Conservation (phyloP, 192 early-diverging fungal species). For the Coemansia sp. region DNA sequence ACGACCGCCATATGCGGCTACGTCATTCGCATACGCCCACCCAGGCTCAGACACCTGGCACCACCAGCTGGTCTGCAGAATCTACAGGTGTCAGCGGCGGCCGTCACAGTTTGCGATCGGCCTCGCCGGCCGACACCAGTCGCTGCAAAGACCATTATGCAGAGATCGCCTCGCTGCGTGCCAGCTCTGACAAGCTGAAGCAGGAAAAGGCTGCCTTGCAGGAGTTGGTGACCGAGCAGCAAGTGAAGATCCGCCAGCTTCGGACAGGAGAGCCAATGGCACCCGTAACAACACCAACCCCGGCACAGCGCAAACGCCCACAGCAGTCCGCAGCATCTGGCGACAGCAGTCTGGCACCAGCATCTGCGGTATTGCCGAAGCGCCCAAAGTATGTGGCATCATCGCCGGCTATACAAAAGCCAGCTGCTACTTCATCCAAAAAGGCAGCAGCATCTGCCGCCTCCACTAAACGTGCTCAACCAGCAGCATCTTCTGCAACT, state of each 20-base stretch:
- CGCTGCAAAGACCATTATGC: conserved; percentile 31
- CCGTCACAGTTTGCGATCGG: conserved; percentile 7
- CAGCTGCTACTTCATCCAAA: neutral
- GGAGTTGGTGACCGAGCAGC: conserved; percentile 52
- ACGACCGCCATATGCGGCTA: conserved; percentile 50
- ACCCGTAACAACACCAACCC: conserved; percentile 7
- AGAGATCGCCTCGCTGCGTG: conserved; percentile 37
- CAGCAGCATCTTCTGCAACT: neutral
- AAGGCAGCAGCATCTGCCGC: conserved; percentile 1
- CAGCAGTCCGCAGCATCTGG: neutral
- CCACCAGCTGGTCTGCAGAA: neutral
- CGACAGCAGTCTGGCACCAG: neutral
- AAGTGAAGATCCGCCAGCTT: conserved; percentile 41
- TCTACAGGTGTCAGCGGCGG: neutral
- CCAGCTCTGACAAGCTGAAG: conserved; percentile 26
- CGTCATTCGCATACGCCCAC: conserved; percentile 29
- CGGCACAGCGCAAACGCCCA: conserved; percentile 12
- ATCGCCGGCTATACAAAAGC: too few species aligned
- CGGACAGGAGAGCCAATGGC: conserved; percentile 9
- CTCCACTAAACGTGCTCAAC: neutral
- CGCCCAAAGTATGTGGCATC: too few species aligned
- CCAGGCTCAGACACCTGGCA: neutral
- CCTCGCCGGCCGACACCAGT: neutral
- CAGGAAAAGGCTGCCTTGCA: conserved; percentile 37
- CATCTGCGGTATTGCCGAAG: too few species aligned